Evolutionary conservation across 2,329 filamentous ascomycete genomes (phyloP).

Genomic region (Golovinomyces cichoracearum): DNA sequence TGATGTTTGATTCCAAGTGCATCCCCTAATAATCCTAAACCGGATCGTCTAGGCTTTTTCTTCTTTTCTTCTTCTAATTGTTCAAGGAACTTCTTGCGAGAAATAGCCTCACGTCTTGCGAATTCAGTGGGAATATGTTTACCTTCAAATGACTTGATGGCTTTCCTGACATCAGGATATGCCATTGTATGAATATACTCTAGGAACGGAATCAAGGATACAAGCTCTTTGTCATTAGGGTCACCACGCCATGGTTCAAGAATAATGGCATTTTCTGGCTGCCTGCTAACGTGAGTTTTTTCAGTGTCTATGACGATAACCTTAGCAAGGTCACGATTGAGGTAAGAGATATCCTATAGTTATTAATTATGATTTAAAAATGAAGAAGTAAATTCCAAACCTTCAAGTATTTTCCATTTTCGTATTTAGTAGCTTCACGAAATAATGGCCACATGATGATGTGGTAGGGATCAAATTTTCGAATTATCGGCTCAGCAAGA

Average conservation of each 20-base stretch:
- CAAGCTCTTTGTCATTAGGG: slow-evolving; percentile 57
- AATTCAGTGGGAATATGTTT: slow-evolving; percentile 79
- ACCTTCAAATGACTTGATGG: slow-evolving; percentile 69
- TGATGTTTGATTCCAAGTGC: slow-evolving; percentile 53
- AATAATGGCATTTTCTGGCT: slow-evolving; percentile 91
- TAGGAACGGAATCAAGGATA: slow-evolving; percentile 79
- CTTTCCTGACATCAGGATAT: slow-evolving; percentile 60
- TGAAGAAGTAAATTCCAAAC: slow-evolving; percentile 21
- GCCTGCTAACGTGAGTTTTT: slow-evolving; percentile 51
- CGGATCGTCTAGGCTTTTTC: slow-evolving; percentile 32
- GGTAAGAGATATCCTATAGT: slow-evolving; percentile 68
- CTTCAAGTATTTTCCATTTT: slow-evolving; percentile 91
- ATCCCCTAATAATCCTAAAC: slow-evolving; percentile 41
- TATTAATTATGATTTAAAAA: background rate
- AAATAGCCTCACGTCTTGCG: slow-evolving; percentile 59
- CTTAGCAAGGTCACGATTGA: slow-evolving; percentile 88
- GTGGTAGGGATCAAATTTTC: slow-evolving; percentile 83
- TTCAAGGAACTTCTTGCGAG: slow-evolving; percentile 62
- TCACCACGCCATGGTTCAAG: slow-evolving; percentile 76
- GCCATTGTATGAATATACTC: slow-evolving; percentile 94
- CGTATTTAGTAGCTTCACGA: slow-evolving; percentile 88
- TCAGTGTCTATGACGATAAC: slow-evolving; percentile 86
- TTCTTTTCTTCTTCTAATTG: slow-evolving; percentile 43
- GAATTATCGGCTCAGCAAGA: slow-evolving; percentile 64
- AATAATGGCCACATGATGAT: slow-evolving; percentile 90